phyloP scores from a whole-genome alignment of 2,329 filamentous ascomycete species.

The Sporothrix brasiliensis region DNA sequence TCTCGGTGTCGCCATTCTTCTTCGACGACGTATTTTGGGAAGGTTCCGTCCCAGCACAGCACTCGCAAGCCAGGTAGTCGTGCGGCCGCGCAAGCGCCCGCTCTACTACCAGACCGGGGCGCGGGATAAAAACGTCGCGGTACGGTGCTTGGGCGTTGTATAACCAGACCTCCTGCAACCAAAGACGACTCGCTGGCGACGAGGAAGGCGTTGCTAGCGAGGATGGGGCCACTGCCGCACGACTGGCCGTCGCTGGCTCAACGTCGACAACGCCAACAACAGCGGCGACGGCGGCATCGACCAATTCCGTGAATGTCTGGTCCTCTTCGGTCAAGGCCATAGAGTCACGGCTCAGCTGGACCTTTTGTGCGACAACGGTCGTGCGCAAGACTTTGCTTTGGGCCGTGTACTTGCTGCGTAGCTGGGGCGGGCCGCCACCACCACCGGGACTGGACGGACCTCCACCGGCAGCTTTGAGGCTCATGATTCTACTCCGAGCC shows the following conservation, averaged over 20 bases:
- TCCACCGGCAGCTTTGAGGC: not conserved
- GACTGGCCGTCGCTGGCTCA: constrained; percentile 43
- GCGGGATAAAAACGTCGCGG: constrained; percentile 73
- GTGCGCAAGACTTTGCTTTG: constrained; percentile 71
- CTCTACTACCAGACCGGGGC: constrained; percentile 70
- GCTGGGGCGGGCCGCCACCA: constrained; percentile 36
- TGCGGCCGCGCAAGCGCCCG: constrained; percentile 71
- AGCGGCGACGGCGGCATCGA: constrained; percentile 59
- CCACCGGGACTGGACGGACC: not conserved
- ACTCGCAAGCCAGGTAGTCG: constrained; percentile 75
- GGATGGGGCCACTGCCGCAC: not conserved
- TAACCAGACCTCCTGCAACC: constrained; percentile 72
- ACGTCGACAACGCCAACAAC: constrained; percentile 48
- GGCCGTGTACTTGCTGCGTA: constrained; percentile 76
- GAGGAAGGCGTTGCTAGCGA: constrained; percentile 32
- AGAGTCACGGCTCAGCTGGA: constrained; percentile 76
- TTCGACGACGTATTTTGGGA: not conserved
- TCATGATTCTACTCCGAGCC: not conserved
- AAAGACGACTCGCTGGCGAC: constrained; percentile 42
- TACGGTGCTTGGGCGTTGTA: constrained; percentile 73
- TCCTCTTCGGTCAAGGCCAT: constrained; percentile 71
- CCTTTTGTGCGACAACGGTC: constrained; percentile 78
- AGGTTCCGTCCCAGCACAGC: constrained; percentile 52
- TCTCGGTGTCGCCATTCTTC: constrained; percentile 40
- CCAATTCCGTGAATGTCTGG: constrained; percentile 66